Conservation (phyloP, 163 green algal species). For the Trebouxiophyceae sp. region DNA sequence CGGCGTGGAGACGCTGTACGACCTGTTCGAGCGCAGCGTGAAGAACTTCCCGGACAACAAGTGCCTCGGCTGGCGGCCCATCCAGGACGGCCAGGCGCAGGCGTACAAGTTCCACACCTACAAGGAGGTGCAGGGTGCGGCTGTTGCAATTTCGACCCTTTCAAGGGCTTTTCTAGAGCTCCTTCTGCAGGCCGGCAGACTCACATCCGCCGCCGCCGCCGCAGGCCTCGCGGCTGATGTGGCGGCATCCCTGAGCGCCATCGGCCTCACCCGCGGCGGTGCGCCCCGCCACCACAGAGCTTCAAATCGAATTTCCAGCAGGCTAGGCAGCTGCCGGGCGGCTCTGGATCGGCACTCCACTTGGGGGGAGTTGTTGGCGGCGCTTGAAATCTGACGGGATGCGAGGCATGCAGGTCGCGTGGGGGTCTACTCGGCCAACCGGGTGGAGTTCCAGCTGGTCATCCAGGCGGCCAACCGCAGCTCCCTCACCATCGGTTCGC, state of each 20-base stretch:
- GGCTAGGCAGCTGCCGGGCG: too few relatives aligned
- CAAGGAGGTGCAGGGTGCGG: constrained; percentile 26
- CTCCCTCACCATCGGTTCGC: constrained; percentile 6
- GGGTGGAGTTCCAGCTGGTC: constrained; percentile 84
- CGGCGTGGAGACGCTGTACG: constrained; percentile 26
- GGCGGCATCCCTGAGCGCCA: too few relatives aligned
- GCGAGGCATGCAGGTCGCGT: constrained; percentile 24
- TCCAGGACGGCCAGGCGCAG: constrained; percentile 22
- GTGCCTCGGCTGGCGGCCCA: constrained; percentile 54
- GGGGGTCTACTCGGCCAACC: constrained; percentile 82
- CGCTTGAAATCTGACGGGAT: not conserved
- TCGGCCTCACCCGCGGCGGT: too few relatives aligned
- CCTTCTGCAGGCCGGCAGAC: not conserved
- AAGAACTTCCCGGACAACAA: constrained; percentile 31
- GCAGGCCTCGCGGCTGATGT: not conserved
- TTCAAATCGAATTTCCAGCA: not conserved
- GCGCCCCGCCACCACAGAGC: too few relatives aligned
- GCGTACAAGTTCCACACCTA: constrained; percentile 52
- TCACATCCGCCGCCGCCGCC: not conserved
- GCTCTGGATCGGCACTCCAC: not conserved
- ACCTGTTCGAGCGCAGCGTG: constrained; percentile 29
- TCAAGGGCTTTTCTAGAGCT: not conserved
- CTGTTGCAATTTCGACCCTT: not conserved
- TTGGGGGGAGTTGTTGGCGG: not conserved
- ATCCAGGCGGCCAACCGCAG: constrained; percentile 86